These are phyloP conservation scores for Dendrobium officinale DNA, from an alignment of 106 monocot genomes.

Conservation along the genomic window DNA sequence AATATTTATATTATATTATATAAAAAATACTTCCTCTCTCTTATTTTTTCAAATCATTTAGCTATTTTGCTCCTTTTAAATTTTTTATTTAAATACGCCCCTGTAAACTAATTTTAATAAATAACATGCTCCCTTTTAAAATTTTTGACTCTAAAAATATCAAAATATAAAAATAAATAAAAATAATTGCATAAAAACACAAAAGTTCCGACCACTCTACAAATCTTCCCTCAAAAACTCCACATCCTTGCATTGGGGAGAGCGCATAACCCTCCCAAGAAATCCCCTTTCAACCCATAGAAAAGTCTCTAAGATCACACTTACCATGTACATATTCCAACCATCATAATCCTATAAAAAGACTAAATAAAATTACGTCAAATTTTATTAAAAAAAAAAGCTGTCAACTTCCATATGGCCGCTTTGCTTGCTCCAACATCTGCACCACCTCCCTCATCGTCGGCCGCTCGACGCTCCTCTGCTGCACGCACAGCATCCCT, in stretches of 20 bases:
- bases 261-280: neutral
- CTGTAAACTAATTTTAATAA: too few relatives aligned
- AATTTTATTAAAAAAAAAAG: neutral
- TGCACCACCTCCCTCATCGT: constrained; percentile 87
- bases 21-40: too few relatives aligned
- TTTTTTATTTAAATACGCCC: too few relatives aligned
- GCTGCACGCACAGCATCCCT: constrained; percentile 76
- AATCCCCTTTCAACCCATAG: too few relatives aligned
- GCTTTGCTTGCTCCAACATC: constrained; percentile 67
- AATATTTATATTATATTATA: too few relatives aligned
- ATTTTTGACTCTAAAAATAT: neutral
- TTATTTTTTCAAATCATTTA: too few relatives aligned
- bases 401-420: neutral
- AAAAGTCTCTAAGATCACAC: neutral
- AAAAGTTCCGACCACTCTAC: too few relatives aligned
- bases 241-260: too few relatives aligned
- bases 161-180: neutral
- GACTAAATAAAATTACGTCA: neutral
- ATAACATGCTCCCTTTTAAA: too few relatives aligned
- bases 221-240: too few relatives aligned
- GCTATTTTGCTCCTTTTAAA: too few relatives aligned
- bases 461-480: constrained; percentile 72
- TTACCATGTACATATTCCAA: neutral
- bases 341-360: neutral
- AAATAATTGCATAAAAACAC: neutral